Conservation (phyloP, 164 flowering plant genomes). For the Vitis vinifera region ASM3070453v1 NC_081810.1:14865001-14865500, state of each 20-base stretch:
- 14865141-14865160: too few species aligned
- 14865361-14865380: background rate
- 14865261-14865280: background rate
- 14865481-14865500: conserved; percentile 85
- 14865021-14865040: too few species aligned
- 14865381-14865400: conserved; percentile 6
- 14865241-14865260: background rate
- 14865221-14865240: too few species aligned
- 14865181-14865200: background rate
- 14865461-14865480: conserved; percentile 37
- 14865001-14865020: too few species aligned
- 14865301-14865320: background rate
- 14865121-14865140: too few species aligned
- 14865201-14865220: too few species aligned
- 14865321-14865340: background rate
- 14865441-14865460: conserved; percentile 64
- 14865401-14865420: conserved; percentile 80
- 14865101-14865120: too few species aligned
- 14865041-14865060: too few species aligned
- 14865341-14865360: background rate
- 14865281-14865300: background rate
- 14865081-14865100: too few species aligned
- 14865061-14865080: too few species aligned
- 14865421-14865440: conserved; percentile 56
- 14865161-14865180: background rate